These are phyloP conservation scores for Ajuga chamaepitys DNA, from an alignment of 257 asterid genomes.

Conservation along the genomic window DNA sequence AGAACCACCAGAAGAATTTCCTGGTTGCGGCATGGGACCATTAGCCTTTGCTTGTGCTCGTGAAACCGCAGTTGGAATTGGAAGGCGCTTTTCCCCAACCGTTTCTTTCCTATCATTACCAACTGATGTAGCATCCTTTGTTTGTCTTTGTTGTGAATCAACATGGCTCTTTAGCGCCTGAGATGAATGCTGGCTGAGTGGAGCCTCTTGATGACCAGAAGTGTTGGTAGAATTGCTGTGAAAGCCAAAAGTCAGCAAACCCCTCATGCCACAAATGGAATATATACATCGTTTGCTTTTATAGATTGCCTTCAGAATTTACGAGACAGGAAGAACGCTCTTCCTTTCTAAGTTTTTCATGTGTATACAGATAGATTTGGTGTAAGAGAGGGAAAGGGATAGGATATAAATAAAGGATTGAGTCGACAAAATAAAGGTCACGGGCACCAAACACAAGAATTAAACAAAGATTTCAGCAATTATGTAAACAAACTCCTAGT, in stretches of 20 bases:
- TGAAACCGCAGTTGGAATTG: constrained; percentile 29
- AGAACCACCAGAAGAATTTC: constrained; percentile 53
- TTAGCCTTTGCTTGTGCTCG: constrained; percentile 42
- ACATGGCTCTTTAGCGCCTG: constrained; percentile 34
- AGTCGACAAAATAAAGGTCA: neutral
- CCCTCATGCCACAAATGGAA: constrained; percentile 12
- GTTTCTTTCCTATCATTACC: constrained; percentile 42
- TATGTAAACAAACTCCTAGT: neutral
- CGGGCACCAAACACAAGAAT: neutral
- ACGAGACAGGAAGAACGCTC: neutral
- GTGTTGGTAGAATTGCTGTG: constrained; percentile 39
- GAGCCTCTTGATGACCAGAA: constrained; percentile 46
- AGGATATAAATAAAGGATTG: neutral
- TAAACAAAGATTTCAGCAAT: neutral
- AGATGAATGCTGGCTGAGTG: constrained; percentile 35
- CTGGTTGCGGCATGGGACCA: constrained; percentile 36
- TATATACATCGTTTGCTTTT: neutral
- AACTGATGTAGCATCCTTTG: constrained; percentile 38
- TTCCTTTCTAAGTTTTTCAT: neutral
- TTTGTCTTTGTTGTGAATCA: constrained; percentile 43
- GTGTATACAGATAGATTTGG: neutral
- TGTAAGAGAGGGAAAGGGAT: neutral
- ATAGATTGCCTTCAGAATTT: too few species aligned
- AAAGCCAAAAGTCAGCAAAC: constrained; percentile 5
- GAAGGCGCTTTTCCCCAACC: constrained; percentile 39